phyloP scores from a whole-genome alignment of 2,329 filamentous ascomycete genomes.

The Beauveria bassiana region DNA sequence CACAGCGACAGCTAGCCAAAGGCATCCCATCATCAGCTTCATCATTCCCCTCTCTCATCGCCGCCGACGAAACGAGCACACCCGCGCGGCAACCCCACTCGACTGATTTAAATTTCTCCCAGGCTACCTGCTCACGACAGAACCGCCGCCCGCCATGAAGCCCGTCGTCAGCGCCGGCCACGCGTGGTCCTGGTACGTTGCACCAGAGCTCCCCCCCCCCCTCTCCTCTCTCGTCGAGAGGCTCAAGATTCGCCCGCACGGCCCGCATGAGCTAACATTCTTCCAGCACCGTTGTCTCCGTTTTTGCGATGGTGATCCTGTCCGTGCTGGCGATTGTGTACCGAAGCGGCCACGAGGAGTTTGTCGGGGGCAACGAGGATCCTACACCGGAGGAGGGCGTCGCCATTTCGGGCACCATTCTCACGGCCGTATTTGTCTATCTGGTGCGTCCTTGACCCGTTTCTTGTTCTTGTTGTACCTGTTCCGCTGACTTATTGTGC shows the following conservation, averaged over 20 bases:
- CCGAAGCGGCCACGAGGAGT: conserved; percentile 70
- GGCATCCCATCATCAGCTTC: background rate
- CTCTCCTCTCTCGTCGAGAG: too few species aligned
- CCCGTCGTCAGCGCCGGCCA: conserved; percentile 85
- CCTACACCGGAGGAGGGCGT: conserved; percentile 63
- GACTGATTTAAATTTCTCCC: background rate
- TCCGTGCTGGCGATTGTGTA: conserved; percentile 63
- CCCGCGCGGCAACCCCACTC: background rate
- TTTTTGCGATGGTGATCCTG: conserved; percentile 59
- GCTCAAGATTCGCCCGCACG: background rate
- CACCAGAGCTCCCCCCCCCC: background rate
- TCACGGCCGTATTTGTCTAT: conserved; percentile 83
- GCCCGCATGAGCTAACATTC: background rate
- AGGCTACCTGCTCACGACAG: too few species aligned
- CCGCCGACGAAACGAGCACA: background rate
- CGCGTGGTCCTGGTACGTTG: conserved; percentile 84
- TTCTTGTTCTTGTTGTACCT: background rate
- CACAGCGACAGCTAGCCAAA: background rate
- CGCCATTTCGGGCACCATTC: conserved; percentile 77
- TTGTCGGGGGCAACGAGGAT: conserved; percentile 68
- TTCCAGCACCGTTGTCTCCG: conserved; percentile 62
- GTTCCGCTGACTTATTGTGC: background rate
- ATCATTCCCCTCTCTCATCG: background rate
- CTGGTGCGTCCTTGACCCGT: conserved; percentile 53
- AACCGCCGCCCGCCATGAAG: conserved; percentile 63